These are phyloP conservation scores for Termitomyces sp. DNA, from an alignment of 768 basidiomycete species.

Conservation along the genomic window DNA sequence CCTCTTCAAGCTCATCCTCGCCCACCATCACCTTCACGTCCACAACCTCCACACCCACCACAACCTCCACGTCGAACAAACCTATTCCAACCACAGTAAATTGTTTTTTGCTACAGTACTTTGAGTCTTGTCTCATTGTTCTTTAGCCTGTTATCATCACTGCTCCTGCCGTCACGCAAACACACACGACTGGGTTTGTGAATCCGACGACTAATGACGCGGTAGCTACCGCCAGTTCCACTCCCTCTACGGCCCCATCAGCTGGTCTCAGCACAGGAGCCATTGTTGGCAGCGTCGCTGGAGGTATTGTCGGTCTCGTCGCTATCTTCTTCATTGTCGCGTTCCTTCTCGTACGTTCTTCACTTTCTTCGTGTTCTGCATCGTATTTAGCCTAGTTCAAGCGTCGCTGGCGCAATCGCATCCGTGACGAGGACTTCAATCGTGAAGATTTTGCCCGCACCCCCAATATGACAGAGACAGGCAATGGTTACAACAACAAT, in stretches of 20 bases:
- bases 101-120: background rate
- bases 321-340: slow-evolving; percentile 33
- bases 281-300: slow-evolving; percentile 35
- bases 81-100: slow-evolving; percentile 8
- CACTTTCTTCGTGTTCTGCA: background rate
- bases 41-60: slow-evolving; percentile 8
- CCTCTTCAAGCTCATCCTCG: slow-evolving; percentile 4
- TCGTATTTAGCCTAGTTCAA: slow-evolving; percentile 10
- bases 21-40: slow-evolving; percentile 6
- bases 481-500: slow-evolving; percentile 19
- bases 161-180: slow-evolving; percentile 10
- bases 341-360: slow-evolving; percentile 35
- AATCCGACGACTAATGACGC: slow-evolving; percentile 12
- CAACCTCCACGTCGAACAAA: slow-evolving; percentile 1
- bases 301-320: slow-evolving; percentile 34
- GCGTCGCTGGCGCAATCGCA: slow-evolving; percentile 33
- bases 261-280: slow-evolving; percentile 33
- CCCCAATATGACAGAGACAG: slow-evolving; percentile 21
- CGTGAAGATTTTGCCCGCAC: slow-evolving; percentile 19
- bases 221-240: slow-evolving; percentile 15
- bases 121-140: slow-evolving; percentile 3
- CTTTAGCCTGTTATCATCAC: slow-evolving; percentile 14
- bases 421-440: slow-evolving; percentile 32
- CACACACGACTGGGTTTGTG: slow-evolving; percentile 14
- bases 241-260: slow-evolving; percentile 11